Conservation (phyloP, 495 filamentous ascomycete species). For the Neurospora sp. region DNA sequence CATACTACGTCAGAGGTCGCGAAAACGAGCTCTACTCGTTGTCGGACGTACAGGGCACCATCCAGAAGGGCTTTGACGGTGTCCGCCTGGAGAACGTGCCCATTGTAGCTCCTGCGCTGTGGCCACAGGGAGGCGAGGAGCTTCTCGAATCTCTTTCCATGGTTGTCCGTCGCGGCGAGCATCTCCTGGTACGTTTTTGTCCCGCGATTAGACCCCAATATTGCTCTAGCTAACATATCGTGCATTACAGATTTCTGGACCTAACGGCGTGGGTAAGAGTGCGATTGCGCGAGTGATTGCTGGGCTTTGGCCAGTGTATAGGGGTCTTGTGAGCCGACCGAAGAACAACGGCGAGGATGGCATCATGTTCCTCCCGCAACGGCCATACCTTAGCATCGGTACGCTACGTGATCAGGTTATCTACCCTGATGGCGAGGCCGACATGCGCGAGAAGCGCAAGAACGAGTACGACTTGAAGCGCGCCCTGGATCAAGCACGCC, state of each 20-base stretch:
- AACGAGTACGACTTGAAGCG: slow-evolving; percentile 62
- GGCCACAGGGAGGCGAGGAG: slow-evolving; percentile 79
- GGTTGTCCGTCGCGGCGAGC: slow-evolving; percentile 80
- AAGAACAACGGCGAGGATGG: slow-evolving; percentile 73
- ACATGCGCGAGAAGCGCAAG: slow-evolving; percentile 77
- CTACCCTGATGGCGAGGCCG: slow-evolving; percentile 88
- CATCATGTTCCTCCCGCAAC: slow-evolving; percentile 96
- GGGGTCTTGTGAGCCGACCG: slow-evolving; percentile 77
- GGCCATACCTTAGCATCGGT: slow-evolving; percentile 88
- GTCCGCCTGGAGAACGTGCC: slow-evolving; percentile 90
- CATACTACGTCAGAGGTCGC: slow-evolving; percentile 63
- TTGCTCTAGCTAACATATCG: neutral
- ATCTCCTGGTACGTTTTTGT: slow-evolving; percentile 51
- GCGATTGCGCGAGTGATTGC: slow-evolving; percentile 83
- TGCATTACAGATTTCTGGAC: slow-evolving; percentile 59
- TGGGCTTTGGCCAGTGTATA: slow-evolving; percentile 93
- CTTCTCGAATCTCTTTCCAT: slow-evolving; percentile 81
- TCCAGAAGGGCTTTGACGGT: slow-evolving; percentile 89
- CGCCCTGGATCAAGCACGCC: slow-evolving; percentile 69
- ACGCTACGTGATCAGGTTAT: slow-evolving; percentile 96
- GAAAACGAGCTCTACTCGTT: slow-evolving; percentile 76
- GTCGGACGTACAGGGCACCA: slow-evolving; percentile 83
- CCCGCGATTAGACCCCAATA: neutral
- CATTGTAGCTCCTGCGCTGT: slow-evolving; percentile 75
- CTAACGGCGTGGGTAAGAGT: slow-evolving; percentile 91